phyloP scores from a whole-genome alignment of 306 rosid species.

The Luffa aegyptiaca region DNA sequence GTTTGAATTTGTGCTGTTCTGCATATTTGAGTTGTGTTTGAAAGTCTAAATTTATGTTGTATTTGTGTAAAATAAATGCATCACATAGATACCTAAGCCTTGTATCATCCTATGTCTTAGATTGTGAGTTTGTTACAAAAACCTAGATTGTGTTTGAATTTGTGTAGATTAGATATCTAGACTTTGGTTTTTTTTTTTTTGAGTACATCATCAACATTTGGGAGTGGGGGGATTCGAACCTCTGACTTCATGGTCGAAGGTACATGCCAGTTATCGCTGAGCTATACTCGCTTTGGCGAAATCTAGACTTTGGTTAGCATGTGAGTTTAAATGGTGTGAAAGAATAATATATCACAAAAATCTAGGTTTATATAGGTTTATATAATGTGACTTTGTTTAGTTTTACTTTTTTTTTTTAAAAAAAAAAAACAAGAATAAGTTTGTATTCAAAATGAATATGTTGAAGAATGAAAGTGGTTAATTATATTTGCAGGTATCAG shows the following conservation, averaged over 20 bases:
- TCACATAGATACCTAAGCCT: background rate
- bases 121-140: too few relatives aligned
- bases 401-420: background rate
- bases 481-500: conserved; percentile 49
- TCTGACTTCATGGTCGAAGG: too few relatives aligned
- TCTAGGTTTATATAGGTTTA: too few relatives aligned
- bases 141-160: background rate
- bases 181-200: too few relatives aligned
- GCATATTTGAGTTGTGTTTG: background rate
- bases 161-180: background rate
- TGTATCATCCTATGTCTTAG: background rate
- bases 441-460: background rate
- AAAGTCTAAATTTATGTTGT: background rate
- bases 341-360: too few relatives aligned
- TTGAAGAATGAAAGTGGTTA: background rate
- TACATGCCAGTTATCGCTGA: too few relatives aligned
- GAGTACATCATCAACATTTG: too few relatives aligned
- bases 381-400: too few relatives aligned
- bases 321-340: too few relatives aligned
- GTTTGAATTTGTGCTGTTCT: background rate
- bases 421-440: background rate
- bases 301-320: background rate
- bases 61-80: too few relatives aligned
- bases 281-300: too few relatives aligned
- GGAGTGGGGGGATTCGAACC: too few relatives aligned